Evolutionary conservation across 2,329 filamentous ascomycete genomes (phyloP), one percentile per base, ranked within the genome.

Genomic region (Hirsutella rhossiliensis): DNA sequence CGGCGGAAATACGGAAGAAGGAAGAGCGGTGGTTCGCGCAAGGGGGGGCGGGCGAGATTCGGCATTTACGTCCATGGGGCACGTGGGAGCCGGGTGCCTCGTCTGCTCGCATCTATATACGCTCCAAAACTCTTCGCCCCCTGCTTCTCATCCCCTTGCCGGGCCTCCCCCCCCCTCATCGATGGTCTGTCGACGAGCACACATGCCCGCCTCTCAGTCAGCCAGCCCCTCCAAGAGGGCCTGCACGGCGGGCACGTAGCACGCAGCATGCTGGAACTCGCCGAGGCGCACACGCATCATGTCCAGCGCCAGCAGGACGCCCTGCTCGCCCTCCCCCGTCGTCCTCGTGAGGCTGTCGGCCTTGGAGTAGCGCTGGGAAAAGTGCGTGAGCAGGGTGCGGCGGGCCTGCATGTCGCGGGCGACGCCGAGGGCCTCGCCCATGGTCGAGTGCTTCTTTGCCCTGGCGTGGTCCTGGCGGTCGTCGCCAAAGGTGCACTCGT

Each of bases 401-500:
- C 81, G 77, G 0, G 89, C 92, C 27, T 75, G 64, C 92, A 98
- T 98, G 39, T 70, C 65, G 12, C 75, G 72, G 2, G 83, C 90
- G 3, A 97, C 75, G 38, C 70, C 72, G 4, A 98, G 73, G 1
- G 92, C 92, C 66, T 98, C 92, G 13, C 76, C 76, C 48, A 88
- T 86, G 9, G 92, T 98, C 34, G 77, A 86, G 67, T 98, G 92
- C 57, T 84, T 88, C 76, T 98, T 98, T 42, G 83, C 85, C 27
- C 74, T 59, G 4, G 92, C 92, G 55, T 96, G 89, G 15, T 73
- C 76, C 34, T 63, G 55, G 53, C 95, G 76, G 54, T 92, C 86
- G 58, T 95, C 87, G 53, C 92, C 87, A 58, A 98, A 97, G 0
- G 92, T 98, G 49, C 88, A 89, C 71, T 98, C 92, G 67, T 98